Base-by-base conservation (phyloP, 2,329 filamentous ascomycete species). In the Fusarium verticillioides region DNA sequence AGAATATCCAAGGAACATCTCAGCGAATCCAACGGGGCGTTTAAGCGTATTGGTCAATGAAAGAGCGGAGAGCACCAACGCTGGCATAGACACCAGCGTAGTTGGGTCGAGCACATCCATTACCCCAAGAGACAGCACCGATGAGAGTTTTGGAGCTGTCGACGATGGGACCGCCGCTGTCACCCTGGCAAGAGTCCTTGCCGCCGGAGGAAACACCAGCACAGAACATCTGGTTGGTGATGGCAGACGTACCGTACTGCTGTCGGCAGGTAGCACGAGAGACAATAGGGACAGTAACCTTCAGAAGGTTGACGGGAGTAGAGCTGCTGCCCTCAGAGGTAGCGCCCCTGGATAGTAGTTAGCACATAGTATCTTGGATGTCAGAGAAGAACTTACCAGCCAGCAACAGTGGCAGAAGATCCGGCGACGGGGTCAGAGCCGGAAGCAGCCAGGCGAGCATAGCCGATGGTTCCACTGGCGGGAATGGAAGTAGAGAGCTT, bases 221-320 rank as follows among this genome's bases (percentile, higher is more conserved):
- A 73, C 80, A 81, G 76, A 81, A 74, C 80, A 81, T 81, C 75
- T 72, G 72, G 65, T 60, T 61, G 53, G 79, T 81, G 63, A 81
- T 63, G 53, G 63, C 21, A 9, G 69, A 73, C n/a, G 66, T 58
- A 1, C 72, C 58, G 54, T 81, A 81, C 56, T 73, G 49, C 12
- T 58, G 10, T 44, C 70, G 65, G 73, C 80, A 81, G 18, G 71
- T 69, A 26, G 73, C 30, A 49, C 79, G 80, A 42, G 69, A 66
- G 65, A 81, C 60, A 32, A 81, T 69, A 19, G 80, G 80, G 11
- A 81, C 75, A 16, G 74, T 69, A 43, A 81, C 80, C 78, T 81
- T 81, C 47, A 69, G 64, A n/a, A 81, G 73, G 26, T 52, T 61
- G n/a, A 56, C 28, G 49, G 79, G 74, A 16, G 70, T 36, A 28